Base-by-base conservation (phyloP, 148 eudicot species). In the Silene uniflora region DNA sequence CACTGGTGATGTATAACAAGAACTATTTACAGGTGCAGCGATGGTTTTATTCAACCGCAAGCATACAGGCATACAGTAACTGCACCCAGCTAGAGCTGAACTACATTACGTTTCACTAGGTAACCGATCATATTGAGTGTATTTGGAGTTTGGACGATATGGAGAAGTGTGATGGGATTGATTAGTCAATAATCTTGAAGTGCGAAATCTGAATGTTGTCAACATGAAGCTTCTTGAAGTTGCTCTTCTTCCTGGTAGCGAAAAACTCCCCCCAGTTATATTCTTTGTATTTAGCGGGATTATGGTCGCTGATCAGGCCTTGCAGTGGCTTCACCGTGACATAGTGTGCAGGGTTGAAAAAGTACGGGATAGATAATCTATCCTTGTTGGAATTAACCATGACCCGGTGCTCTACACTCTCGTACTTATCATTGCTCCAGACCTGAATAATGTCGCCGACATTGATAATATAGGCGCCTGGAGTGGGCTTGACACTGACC, bases 191-290 rank as follows among this genome's bases (percentile, higher is more conserved):
- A 13, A 67, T 39, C 71, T 19, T 67, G 54, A 35, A 67, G 52
- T 67, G 70, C 35, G 70, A 35, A 22, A 67, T 67, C 70, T 67
- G 70, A n/a, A 67, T 67, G 24, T 67, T 67, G 16, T 67, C 70
- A 39, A 67, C 70, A 67, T 67, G 6, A 18, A 67, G 70, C 70
- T 67, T 67, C 25, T 67, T 18, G 47, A 16, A 67, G 49, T 67
- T 67, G 70, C 70, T 67, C 49, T n/a, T 67, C 71, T 67, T 67
- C 52, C 71, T 67, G 71, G 71, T 67, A 18, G 71, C 54, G 52
- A 67, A 67, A 67, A 67, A 67, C n/a, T 67, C 52, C 5, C 71
- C 71, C 71, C 52, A 67, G 24, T 67, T 67, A 3, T 67, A 67
- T n/a, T 67, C 71, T 3, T 49, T 67, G 71, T 67, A 67, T 67